Percentiles rank a stretch among this genome's conserved stretches.
These are phyloP conservation scores for Phoenix roebelenii DNA, from an alignment of 176 grass and related monocot species.

Conservation along the genomic window DNA sequence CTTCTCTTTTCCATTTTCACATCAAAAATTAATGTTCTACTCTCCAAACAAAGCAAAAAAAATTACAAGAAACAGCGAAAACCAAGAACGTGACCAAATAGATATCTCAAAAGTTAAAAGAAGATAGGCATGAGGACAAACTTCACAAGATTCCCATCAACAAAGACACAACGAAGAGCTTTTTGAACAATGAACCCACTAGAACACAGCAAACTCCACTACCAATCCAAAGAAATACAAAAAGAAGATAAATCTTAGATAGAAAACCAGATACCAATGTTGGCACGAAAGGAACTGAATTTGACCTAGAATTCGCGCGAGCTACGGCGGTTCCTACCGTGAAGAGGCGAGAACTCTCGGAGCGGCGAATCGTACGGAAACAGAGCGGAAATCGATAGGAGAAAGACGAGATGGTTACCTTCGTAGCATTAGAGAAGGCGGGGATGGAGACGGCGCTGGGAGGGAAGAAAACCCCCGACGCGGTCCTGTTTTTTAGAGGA, in stretches of 20 bases:
- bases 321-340: not conserved
- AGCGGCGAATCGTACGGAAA: constrained; percentile 1
- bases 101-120: too few relatives aligned
- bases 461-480: not conserved
- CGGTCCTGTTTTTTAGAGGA: constrained; percentile 8
- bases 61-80: too few relatives aligned
- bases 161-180: too few relatives aligned
- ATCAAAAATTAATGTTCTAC: too few relatives aligned
- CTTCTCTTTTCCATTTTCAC: too few relatives aligned
- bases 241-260: not conserved
- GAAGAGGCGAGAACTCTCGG: not conserved
- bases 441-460: not conserved
- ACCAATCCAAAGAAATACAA: not conserved
- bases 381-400: not conserved
- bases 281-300: not conserved
- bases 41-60: too few relatives aligned
- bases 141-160: too few relatives aligned
- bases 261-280: not conserved
- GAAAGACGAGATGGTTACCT: not conserved
- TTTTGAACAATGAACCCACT: not conserved
- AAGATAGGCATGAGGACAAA: too few relatives aligned
- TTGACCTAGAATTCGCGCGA: constrained; percentile 10
- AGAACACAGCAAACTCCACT: not conserved
- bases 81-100: too few relatives aligned
- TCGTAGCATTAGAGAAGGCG: not conserved